Percentiles rank a stretch among this genome's conserved stretches.
Evolutionary conservation across 2,329 filamentous ascomycete species (phyloP).

Genomic region (Dothideomycetes sp.): DNA sequence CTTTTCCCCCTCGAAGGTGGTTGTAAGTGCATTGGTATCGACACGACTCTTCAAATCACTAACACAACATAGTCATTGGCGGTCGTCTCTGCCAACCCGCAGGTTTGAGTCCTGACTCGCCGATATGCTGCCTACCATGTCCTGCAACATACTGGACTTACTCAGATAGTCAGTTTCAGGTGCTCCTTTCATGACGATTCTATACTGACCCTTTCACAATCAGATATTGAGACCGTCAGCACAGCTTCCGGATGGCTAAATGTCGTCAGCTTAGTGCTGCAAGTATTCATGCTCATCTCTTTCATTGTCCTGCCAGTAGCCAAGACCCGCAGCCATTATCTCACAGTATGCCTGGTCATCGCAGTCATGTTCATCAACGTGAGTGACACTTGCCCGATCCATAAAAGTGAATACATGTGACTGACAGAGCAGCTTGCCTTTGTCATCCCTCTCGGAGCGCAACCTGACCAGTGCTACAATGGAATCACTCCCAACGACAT

Average conservation of each 20-base stretch:
- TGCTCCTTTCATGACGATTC: not conserved
- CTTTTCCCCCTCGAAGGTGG: constrained; percentile 53
- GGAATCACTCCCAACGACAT: constrained; percentile 90
- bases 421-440: constrained; percentile 71
- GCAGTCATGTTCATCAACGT: constrained; percentile 69
- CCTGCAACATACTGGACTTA: constrained; percentile 73
- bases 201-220: not conserved
- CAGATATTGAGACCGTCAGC: constrained; percentile 49
- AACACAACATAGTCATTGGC: constrained; percentile 39
- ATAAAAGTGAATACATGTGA: constrained; percentile 22
- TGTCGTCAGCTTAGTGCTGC: constrained; percentile 61
- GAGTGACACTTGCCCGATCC: no score
- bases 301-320: constrained; percentile 75
- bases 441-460: constrained; percentile 71
- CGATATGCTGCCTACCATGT: constrained; percentile 81
- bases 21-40: constrained; percentile 56
- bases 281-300: constrained; percentile 67
- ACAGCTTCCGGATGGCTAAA: constrained; percentile 73
- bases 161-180: constrained; percentile 41
- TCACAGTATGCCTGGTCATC: constrained; percentile 77
- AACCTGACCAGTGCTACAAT: constrained; percentile 77
- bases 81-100: constrained; percentile 51
- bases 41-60: constrained; percentile 6
- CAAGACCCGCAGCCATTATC: constrained; percentile 84
- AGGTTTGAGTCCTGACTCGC: constrained; percentile 33